Conservation (phyloP, 352 stramenopile genomes). For the Globisporangium carolinianum region DNA sequence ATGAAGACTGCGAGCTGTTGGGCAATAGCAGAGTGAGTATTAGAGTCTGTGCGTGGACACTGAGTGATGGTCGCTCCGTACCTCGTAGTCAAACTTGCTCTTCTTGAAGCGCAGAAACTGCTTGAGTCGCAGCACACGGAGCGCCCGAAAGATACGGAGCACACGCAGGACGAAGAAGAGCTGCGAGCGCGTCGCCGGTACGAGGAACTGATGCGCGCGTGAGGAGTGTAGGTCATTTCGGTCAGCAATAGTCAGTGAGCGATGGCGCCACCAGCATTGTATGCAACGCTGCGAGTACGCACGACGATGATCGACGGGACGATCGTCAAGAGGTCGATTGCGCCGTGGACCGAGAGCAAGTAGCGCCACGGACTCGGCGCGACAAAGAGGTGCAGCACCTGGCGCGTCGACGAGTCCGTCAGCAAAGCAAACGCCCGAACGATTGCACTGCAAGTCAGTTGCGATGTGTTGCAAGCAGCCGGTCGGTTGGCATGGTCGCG, state of each 20-base stretch:
- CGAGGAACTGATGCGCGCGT: constrained; percentile 28
- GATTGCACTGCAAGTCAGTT: too few relatives aligned
- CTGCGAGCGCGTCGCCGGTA: constrained; percentile 32
- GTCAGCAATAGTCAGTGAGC: too few relatives aligned
- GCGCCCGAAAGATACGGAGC: constrained; percentile 58
- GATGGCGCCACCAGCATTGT: too few relatives aligned
- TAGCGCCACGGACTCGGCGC: constrained; percentile 31
- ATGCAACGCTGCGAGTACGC: neutral
- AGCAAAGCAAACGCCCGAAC: too few relatives aligned
- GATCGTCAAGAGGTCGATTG: constrained; percentile 72
- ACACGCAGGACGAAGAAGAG: constrained; percentile 63
- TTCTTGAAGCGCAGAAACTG: constrained; percentile 55
- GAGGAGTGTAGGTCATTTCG: too few relatives aligned
- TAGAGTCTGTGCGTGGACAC: neutral
- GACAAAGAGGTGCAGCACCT: constrained; percentile 48
- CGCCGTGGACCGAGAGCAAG: constrained; percentile 37
- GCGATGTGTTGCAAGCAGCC: too few relatives aligned
- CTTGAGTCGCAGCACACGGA: constrained; percentile 52
- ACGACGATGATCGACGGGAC: constrained; percentile 59
- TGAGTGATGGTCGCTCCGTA: constrained; percentile 5
- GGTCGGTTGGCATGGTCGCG: neutral
- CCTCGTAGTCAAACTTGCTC: constrained; percentile 70
- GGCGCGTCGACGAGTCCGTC: too few relatives aligned
- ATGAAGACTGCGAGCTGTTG: constrained; percentile 52
- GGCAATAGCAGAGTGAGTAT: neutral